Evolutionary conservation across 495 filamentous ascomycete species (phyloP).

Genomic region (Penicillium canariense): DNA sequence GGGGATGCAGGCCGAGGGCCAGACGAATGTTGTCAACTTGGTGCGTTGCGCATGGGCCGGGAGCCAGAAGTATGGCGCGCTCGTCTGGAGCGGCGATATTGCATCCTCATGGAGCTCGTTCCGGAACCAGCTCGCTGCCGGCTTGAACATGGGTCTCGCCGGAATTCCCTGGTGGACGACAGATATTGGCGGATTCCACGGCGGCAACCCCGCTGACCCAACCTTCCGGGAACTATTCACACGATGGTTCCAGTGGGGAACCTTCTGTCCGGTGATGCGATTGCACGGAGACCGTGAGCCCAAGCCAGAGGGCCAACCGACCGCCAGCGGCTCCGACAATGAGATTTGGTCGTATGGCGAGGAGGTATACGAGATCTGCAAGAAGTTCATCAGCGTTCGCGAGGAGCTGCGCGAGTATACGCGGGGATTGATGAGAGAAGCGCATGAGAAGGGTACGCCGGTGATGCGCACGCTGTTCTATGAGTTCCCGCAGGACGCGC

Average conservation of each 20-base stretch:
- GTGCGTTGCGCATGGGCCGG: slow-evolving; percentile 60
- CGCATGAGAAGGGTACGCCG: slow-evolving; percentile 52
- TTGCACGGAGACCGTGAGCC: slow-evolving; percentile 60
- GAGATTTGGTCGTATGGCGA: slow-evolving; percentile 61
- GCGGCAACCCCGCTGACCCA: slow-evolving; percentile 51
- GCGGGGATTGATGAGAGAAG: slow-evolving; percentile 49
- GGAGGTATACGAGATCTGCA: slow-evolving; percentile 54
- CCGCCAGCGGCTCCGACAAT: slow-evolving; percentile 47
- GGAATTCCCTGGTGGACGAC: slow-evolving; percentile 61
- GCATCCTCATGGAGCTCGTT: slow-evolving; percentile 55
- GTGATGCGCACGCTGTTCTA: slow-evolving; percentile 57
- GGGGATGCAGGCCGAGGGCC: slow-evolving; percentile 47
- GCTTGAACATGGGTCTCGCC: slow-evolving; percentile 56
- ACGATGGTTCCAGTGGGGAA: slow-evolving; percentile 61
- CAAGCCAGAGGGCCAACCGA: slow-evolving; percentile 36
- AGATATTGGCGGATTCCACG: slow-evolving; percentile 61
- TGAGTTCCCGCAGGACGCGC: slow-evolving; percentile 51
- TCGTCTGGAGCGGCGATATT: slow-evolving; percentile 60
- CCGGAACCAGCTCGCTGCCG: slow-evolving; percentile 54
- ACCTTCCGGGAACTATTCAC: slow-evolving; percentile 56
- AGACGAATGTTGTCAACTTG: slow-evolving; percentile 53
- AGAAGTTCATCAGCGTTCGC: slow-evolving; percentile 51
- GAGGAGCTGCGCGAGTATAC: slow-evolving; percentile 54
- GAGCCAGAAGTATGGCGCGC: slow-evolving; percentile 56
- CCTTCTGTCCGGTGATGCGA: slow-evolving; percentile 60